Evolutionary conservation across 2,329 filamentous ascomycete genomes (phyloP).

Genomic region (Colletotrichum coccodes): DNA sequence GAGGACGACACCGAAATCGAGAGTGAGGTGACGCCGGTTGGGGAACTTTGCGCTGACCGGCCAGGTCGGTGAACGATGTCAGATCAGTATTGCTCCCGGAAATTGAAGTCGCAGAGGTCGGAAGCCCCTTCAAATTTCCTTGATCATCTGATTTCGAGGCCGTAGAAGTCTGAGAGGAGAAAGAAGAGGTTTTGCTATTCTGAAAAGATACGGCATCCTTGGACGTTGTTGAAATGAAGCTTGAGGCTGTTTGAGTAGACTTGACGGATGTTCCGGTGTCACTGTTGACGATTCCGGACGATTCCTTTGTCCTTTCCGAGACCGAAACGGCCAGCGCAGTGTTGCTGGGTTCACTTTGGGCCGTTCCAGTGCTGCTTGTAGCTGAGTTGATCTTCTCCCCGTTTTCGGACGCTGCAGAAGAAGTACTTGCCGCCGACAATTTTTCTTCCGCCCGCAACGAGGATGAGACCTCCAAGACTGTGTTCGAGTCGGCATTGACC

Average conservation of each 20-base stretch:
- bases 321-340: not conserved
- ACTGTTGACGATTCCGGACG: not conserved
- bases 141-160: not conserved
- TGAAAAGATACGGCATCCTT: not conserved
- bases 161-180: not conserved
- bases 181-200: not conserved
- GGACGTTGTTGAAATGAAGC: not conserved
- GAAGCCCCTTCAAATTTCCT: not conserved
- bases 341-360: no score
- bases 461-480: not conserved
- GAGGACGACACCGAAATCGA: not conserved
- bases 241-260: no score
- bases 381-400: not conserved
- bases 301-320: not conserved
- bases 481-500: not conserved
- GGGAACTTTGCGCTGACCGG: not conserved
- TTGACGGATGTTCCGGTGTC: not conserved
- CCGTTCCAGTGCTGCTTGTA: no score
- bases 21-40: not conserved
- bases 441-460: not conserved
- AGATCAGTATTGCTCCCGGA: not conserved
- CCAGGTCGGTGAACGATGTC: not conserved
- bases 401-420: not conserved
- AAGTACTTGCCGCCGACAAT: not conserved
- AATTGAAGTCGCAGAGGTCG: not conserved